These are phyloP conservation scores for Rosa lucieae DNA, from an alignment of 306 rosid genomes.

Conservation along the genomic window DNA sequence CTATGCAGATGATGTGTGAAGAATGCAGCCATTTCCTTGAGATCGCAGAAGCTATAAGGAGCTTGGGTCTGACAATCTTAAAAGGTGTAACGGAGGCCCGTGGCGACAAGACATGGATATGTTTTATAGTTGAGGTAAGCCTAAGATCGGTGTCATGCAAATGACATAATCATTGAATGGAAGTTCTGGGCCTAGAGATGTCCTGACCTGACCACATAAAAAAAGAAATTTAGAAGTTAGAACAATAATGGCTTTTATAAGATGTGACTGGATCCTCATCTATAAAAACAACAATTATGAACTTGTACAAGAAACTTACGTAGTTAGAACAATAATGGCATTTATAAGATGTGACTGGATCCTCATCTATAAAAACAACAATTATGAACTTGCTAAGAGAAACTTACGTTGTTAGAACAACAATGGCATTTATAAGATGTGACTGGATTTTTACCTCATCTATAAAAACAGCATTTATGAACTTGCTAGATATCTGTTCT, in stretches of 20 bases:
- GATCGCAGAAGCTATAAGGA: constrained; percentile 89
- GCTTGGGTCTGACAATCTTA: constrained; percentile 72
- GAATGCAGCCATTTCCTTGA: constrained; percentile 96
- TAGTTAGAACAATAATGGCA: background rate
- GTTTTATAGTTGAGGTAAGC: constrained; percentile 90
- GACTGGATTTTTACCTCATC: background rate
- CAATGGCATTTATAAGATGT: background rate
- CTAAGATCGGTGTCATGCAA: constrained; percentile 9
- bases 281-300: too few species aligned
- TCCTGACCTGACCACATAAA: background rate
- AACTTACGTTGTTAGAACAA: background rate
- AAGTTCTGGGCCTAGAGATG: background rate
- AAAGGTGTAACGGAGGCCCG: constrained; percentile 80
- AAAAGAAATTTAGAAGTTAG: background rate
- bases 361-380: background rate
- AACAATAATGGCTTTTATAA: background rate
- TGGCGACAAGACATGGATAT: constrained; percentile 81
- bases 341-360: background rate
- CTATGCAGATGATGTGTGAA: constrained; percentile 81
- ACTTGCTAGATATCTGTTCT: background rate
- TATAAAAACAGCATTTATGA: background rate
- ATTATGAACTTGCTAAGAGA: background rate
- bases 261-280: background rate
- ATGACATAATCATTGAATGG: background rate
- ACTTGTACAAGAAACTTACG: background rate